Base-by-base conservation (phyloP, 306 rosid species). In the Cyamopsis tetragonoloba region DNA sequence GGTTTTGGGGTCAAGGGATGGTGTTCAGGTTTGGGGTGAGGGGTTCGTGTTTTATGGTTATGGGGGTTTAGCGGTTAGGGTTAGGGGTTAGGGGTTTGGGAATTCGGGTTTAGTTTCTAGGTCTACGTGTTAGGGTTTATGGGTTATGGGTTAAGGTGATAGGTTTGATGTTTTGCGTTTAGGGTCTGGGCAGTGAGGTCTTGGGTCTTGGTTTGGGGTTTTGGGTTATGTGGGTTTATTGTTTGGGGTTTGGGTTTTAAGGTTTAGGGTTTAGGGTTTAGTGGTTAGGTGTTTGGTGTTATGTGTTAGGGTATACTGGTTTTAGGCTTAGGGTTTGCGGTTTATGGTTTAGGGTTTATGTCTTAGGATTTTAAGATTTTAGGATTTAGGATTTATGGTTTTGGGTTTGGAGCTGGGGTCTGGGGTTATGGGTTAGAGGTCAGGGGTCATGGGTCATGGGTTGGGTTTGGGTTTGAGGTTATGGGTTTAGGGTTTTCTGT, bases 251-350 rank as follows among this genome's bases (percentile, higher is more conserved):
- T 48, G 13, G 42, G 77, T 62, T 47, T 34, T 22, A 20, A 53
- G 70, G 70, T 32, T 61, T 32, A n/a, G 53, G 77, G 70, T 47
- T 48, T 47, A 20, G 54, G 77, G 70, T 47, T 61, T 22, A 18
- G 3, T 13, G 62, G 55, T 56, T 27, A 6, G 24, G 74, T n/a
- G n/a, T n/a, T n/a, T n/a, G n/a, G n/a, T n/a, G n/a, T n/a, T n/a
- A n/a, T n/a, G n/a, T n/a, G n/a, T n/a, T n/a, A n/a, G n/a, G n/a
- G n/a, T n/a, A n/a, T n/a, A n/a, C n/a, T n/a, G n/a, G n/a, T n/a
- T 55, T 56, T 26, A 19, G 59, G 46, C 18, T 28, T 28, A 28
- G 32, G 5, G 2, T 61, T 61, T 19, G n/a, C 70, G 77, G 59
- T 72, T 61, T 19, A 20, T 50, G 77, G 59, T 47, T 58, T 41